Conservation (phyloP, 1,139 yeast genomes). For the Nakaseomyces bracarensis region DNA sequence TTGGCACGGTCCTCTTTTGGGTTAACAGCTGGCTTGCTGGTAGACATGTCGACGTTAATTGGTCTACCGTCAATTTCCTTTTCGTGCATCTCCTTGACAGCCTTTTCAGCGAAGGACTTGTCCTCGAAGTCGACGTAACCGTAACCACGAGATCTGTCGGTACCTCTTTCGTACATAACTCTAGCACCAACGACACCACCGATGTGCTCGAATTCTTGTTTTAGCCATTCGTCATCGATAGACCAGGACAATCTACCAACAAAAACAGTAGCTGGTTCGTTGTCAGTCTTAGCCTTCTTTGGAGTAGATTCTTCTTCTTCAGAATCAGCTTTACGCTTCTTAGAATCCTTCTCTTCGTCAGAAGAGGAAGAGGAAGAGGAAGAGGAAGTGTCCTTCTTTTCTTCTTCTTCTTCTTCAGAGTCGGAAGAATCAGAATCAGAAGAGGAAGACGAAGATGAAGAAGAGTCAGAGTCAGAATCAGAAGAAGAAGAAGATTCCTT, state of each 20-base stretch:
- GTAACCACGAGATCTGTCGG: slow-evolving; percentile 94
- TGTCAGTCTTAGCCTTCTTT: slow-evolving; percentile 40
- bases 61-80: slow-evolving; percentile 95
- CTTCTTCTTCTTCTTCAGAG: slow-evolving; percentile 19
- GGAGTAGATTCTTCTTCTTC: slow-evolving; percentile 26
- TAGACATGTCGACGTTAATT: slow-evolving; percentile 85
- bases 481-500: slow-evolving; percentile 18
- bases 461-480: slow-evolving; percentile 28
- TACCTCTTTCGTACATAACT: slow-evolving; percentile 85
- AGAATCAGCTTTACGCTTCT: slow-evolving; percentile 37
- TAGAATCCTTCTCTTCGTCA: slow-evolving; percentile 17
- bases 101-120: slow-evolving; percentile 74
- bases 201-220: slow-evolving; percentile 69
- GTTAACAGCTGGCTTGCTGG: slow-evolving; percentile 58
- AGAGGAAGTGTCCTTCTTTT: slow-evolving; percentile 25
- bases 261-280: slow-evolving; percentile 76
- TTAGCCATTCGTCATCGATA: slow-evolving; percentile 90
- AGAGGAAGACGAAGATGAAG: slow-evolving; percentile 25
- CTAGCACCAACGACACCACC: slow-evolving; percentile 85
- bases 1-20: slow-evolving; percentile 49
- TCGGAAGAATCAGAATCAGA: slow-evolving; percentile 29
- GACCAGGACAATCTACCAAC: slow-evolving; percentile 98
- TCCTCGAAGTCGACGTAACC: slow-evolving; percentile 93
- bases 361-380: slow-evolving; percentile 24
- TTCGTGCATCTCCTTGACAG: slow-evolving; percentile 82